Conservation (phyloP, 768 basidiomycete genomes). For the Strobilomyces confusus region DNA sequence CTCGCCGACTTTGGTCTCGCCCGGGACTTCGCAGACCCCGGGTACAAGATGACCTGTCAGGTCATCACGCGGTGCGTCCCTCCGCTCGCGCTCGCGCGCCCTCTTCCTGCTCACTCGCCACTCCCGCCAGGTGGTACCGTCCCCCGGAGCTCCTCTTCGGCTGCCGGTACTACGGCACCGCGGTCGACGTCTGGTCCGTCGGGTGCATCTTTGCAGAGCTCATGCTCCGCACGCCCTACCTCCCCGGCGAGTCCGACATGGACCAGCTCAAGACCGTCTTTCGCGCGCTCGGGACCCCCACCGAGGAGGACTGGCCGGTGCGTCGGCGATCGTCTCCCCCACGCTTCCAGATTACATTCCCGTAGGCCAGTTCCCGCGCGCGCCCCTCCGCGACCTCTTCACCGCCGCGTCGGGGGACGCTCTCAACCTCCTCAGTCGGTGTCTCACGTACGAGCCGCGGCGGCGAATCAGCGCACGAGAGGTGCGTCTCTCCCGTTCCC, state of each 20-base stretch:
- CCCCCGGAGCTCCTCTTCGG: slow-evolving; percentile 95
- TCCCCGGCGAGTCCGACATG: slow-evolving; percentile 94
- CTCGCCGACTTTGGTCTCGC: slow-evolving; percentile 99
- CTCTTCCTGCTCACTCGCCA: no score
- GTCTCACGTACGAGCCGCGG: slow-evolving; percentile 82
- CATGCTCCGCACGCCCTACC: slow-evolving; percentile 92
- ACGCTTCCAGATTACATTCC: slow-evolving; percentile 81
- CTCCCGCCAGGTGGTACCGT: slow-evolving; percentile 94
- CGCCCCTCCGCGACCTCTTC: slow-evolving; percentile 81
- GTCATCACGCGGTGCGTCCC: slow-evolving; percentile 86
- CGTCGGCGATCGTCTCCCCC: slow-evolving; percentile 24
- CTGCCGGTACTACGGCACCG: slow-evolving; percentile 83
- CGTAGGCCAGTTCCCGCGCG: slow-evolving; percentile 81
- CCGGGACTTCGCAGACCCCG: slow-evolving; percentile 92
- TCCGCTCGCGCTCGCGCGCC: not conserved
- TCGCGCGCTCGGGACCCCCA: slow-evolving; percentile 91
- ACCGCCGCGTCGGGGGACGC: slow-evolving; percentile 86
- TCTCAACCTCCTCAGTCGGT: slow-evolving; percentile 74
- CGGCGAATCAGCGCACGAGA: slow-evolving; percentile 77
- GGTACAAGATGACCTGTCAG: slow-evolving; percentile 95
- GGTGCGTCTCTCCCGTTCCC: slow-evolving; percentile 39
- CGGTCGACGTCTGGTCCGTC: slow-evolving; percentile 95
- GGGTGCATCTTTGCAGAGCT: slow-evolving; percentile 98
- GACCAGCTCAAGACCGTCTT: slow-evolving; percentile 95
- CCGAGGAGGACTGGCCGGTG: slow-evolving; percentile 97